phyloP scores from a whole-genome alignment of 2,329 filamentous ascomycete species.

The Exophiala lecanii-corni region DNA sequence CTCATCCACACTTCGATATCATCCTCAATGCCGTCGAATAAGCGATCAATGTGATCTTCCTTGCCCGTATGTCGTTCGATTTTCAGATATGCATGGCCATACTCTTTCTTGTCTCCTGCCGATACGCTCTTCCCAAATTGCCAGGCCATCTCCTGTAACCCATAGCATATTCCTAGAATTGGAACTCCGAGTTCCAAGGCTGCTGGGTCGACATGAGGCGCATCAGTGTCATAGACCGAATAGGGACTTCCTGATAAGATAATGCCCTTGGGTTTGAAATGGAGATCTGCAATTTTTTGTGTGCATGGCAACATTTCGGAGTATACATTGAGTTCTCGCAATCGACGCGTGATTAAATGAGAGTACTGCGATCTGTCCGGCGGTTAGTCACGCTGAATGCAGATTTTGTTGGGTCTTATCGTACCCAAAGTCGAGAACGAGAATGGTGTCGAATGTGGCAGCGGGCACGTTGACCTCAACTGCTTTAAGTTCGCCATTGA shows the following conservation, averaged over 20 bases:
- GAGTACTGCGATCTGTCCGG: slow-evolving; percentile 57
- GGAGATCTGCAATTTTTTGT: slow-evolving; percentile 70
- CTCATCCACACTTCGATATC: slow-evolving; percentile 76
- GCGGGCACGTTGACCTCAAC: slow-evolving; percentile 27
- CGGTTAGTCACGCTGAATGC: background rate
- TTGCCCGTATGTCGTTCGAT: slow-evolving; percentile 54
- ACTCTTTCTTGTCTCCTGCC: slow-evolving; percentile 64
- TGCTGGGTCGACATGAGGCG: slow-evolving; percentile 75
- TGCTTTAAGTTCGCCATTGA: slow-evolving; percentile 23
- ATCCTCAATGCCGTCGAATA: slow-evolving; percentile 73
- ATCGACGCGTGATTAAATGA: slow-evolving; percentile 69
- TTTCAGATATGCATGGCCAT: slow-evolving; percentile 64
- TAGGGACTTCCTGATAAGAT: slow-evolving; percentile 69
- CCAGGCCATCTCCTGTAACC: slow-evolving; percentile 69
- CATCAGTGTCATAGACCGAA: slow-evolving; percentile 75
- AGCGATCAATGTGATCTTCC: slow-evolving; percentile 62
- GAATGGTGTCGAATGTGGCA: slow-evolving; percentile 33
- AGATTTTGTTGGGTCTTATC: no score
- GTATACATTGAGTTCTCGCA: slow-evolving; percentile 76
- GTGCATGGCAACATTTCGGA: slow-evolving; percentile 86
- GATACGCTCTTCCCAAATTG: slow-evolving; percentile 62
- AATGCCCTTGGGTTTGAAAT: slow-evolving; percentile 78
- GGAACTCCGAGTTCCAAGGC: slow-evolving; percentile 70
- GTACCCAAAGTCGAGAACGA: slow-evolving; percentile 34
- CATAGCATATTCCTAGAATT: slow-evolving; percentile 59